Evolutionary conservation across 345 rosid species (phyloP).

Genomic region (Acer yangbiense): DNA sequence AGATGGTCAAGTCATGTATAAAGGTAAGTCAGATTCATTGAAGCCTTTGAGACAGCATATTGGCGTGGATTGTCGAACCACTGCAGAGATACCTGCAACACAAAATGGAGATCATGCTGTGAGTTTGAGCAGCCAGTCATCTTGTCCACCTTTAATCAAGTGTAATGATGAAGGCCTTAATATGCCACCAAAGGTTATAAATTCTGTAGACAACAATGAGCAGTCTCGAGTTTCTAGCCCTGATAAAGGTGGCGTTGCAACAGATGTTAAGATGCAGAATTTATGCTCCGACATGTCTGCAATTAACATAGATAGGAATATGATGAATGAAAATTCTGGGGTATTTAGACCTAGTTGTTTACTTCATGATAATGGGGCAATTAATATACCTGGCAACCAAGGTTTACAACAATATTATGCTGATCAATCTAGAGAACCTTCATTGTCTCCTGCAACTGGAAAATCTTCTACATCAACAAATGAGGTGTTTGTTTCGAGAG

Average conservation of each 20-base stretch:
- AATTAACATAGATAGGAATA: conserved; percentile 38
- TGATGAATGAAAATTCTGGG: conserved; percentile 37
- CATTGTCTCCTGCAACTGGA: conserved; percentile 25
- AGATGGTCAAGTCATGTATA: conserved; percentile 26
- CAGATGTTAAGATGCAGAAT: conserved; percentile 25
- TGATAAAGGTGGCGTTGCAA: conserved; percentile 21
- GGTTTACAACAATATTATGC: conserved; percentile 33
- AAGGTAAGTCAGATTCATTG: conserved; percentile 34
- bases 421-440: conserved; percentile 35
- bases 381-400: conserved; percentile 39
- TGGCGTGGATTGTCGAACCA: conserved; percentile 26
- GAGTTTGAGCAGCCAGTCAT: conserved; percentile 27
- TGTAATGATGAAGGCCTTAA: conserved; percentile 22
- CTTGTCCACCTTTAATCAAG: conserved; percentile 33
- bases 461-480: conserved; percentile 31
- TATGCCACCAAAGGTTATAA: conserved; percentile 25
- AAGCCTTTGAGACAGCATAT: conserved; percentile 36
- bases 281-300: conserved; percentile 38
- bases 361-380: conserved; percentile 41
- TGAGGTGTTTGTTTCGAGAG: conserved; percentile 29
- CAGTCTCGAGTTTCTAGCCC: conserved; percentile 17
- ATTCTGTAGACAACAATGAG: conserved; percentile 21
- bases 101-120: conserved; percentile 31
- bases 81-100: conserved; percentile 37
- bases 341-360: conserved; percentile 27